These are phyloP conservation scores for Cyclotella choctawhatcheeana DNA, from an alignment of 108 stramenopile genomes.

Conservation along the genomic window DNA sequence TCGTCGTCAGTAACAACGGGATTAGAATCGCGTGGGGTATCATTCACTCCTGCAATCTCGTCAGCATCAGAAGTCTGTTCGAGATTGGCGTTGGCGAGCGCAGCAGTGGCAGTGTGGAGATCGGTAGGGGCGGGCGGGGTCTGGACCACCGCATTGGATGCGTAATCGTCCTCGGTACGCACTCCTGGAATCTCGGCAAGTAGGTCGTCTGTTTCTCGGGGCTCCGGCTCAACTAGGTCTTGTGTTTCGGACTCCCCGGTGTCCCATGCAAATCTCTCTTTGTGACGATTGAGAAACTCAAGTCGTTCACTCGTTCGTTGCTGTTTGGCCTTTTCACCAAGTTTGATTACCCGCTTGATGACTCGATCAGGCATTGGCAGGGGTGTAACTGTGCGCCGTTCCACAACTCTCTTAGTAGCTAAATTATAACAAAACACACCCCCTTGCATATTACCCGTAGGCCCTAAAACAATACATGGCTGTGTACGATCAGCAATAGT, in stretches of 20 bases:
- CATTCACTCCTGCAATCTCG: constrained; percentile 44
- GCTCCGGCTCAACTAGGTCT: neutral
- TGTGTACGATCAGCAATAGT: constrained; percentile 3
- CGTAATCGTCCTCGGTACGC: neutral
- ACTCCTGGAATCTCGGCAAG: constrained; percentile 5
- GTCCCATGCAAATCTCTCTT: neutral
- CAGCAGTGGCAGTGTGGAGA: neutral
- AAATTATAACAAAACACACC: constrained; percentile 22
- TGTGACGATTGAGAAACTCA: neutral
- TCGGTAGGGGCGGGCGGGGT: neutral
- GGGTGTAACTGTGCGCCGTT: constrained; percentile 3
- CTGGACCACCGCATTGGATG: neutral
- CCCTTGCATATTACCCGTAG: constrained; percentile 33
- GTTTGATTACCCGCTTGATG: constrained; percentile 21
- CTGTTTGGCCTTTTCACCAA: neutral
- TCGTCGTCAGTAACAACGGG: neutral
- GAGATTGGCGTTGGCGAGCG: neutral
- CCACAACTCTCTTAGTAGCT: constrained; percentile 15
- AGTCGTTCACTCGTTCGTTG: neutral
- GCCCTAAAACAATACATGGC: constrained; percentile 20
- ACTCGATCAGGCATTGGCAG: constrained; percentile 37
- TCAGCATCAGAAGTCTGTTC: neutral
- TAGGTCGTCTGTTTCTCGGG: constrained; percentile 13
- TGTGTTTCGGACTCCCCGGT: neutral
- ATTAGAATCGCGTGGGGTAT: neutral